Evolutionary conservation across 495 filamentous ascomycete genomes (phyloP).

Genomic region (Hypoxylon subgilvum): DNA sequence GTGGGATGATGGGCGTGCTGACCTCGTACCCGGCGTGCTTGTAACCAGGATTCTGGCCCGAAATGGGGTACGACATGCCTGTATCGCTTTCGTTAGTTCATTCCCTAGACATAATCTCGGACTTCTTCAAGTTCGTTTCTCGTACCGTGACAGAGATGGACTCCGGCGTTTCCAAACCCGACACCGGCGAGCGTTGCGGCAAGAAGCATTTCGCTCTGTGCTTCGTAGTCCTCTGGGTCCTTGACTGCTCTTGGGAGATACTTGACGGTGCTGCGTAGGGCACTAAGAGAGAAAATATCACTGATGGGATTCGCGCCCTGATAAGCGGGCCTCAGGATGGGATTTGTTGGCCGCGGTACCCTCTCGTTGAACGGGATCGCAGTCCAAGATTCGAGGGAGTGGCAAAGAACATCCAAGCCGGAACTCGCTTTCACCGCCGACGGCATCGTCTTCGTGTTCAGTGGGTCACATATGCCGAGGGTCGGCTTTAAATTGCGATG

Average conservation of each 20-base stretch:
- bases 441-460: constrained; percentile 96
- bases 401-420: constrained; percentile 92
- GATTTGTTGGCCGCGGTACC: constrained; percentile 82
- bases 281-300: constrained; percentile 89
- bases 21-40: constrained; percentile 83
- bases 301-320: constrained; percentile 97
- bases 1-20: constrained; percentile 79
- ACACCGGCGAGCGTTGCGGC: constrained; percentile 93
- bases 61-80: constrained; percentile 95
- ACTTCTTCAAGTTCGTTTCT: not conserved
- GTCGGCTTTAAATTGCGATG: constrained; percentile 95
- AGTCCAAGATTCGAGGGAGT: constrained; percentile 92
- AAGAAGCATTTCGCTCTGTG: constrained; percentile 91
- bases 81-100: constrained; percentile 3
- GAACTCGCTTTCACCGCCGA: constrained; percentile 85
- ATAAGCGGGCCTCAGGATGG: constrained; percentile 89
- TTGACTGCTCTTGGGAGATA: constrained; percentile 86
- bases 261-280: constrained; percentile 79
- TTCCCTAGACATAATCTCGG: not conserved
- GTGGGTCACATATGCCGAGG: constrained; percentile 91
- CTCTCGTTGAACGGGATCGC: constrained; percentile 92
- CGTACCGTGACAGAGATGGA: constrained; percentile 89
- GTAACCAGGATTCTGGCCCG: constrained; percentile 89
- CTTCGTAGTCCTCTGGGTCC: constrained; percentile 88
- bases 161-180: constrained; percentile 95